Percentiles rank a stretch among this genome's conserved stretches.
phyloP scores from a whole-genome alignment of 2,329 filamentous ascomycete genomes.

The Aspergillus eucalypticola region DNA sequence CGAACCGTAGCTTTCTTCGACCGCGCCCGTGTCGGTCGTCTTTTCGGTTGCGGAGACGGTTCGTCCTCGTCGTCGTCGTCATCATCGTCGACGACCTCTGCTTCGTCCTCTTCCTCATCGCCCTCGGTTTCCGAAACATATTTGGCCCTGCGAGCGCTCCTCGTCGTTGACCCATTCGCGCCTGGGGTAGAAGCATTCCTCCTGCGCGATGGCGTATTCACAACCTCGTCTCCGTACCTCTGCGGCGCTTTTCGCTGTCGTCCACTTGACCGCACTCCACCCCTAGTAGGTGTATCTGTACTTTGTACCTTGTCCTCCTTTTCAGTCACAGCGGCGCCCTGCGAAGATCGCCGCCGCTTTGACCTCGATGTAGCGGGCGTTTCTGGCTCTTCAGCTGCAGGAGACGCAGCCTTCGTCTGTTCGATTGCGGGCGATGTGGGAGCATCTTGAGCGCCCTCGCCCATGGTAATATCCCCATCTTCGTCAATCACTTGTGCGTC shows the following conservation, averaged over 20 bases:
- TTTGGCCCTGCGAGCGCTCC: conserved; percentile 25
- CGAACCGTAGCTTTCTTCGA: conserved; percentile 30
- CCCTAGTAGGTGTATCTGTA: conserved; percentile 26
- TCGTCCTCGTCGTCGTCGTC: conserved; percentile 8
- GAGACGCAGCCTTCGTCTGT: conserved; percentile 19
- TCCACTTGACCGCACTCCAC: conserved; percentile 35
- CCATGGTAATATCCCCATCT: conserved; percentile 36
- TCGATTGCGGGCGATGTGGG: conserved; percentile 20
- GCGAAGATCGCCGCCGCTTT: conserved; percentile 28
- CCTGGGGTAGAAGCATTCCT: conserved; percentile 21
- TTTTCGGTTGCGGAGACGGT: conserved; percentile 20
- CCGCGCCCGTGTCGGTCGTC: conserved; percentile 28
- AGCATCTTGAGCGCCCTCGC: conserved; percentile 18
- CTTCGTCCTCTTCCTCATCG: conserved; percentile 26
- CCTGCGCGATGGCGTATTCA: conserved; percentile 22
- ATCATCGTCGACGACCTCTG: conserved; percentile 9
- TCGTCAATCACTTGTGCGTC: conserved; percentile 25
- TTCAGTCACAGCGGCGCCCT: conserved; percentile 3
- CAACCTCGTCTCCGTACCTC: conserved; percentile 32
- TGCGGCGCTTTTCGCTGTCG: conserved; percentile 38
- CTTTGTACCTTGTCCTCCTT: conserved; percentile 13
- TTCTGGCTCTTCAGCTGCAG: conserved; percentile 15
- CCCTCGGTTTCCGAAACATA: conserved; percentile 20
- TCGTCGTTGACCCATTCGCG: conserved; percentile 22
- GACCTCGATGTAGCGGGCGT: conserved; percentile 20